A percentile compares a stretch with the other conserved stretches of the same genome.
phyloP scores from a whole-genome alignment of 768 basidiomycete genomes.

The Kwoniella heveanensis region DNA sequence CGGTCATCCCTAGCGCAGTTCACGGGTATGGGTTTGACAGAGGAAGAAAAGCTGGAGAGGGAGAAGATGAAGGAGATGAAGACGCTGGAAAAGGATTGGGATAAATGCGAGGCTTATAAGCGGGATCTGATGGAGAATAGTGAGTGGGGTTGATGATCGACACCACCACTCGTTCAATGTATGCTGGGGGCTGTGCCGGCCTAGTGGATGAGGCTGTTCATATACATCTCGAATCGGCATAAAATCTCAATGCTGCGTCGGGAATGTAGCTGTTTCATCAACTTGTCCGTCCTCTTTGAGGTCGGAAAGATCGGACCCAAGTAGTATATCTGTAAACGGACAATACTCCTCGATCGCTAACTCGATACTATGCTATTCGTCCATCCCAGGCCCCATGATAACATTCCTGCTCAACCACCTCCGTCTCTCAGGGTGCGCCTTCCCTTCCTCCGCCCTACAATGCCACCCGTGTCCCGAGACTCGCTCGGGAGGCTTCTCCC shows the following conservation, averaged over 20 bases:
- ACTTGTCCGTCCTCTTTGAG: too few relatives aligned
- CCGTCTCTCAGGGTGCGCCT: slow-evolving; percentile 69
- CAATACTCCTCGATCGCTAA: too few relatives aligned
- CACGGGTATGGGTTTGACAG: slow-evolving; percentile 62
- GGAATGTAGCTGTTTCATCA: too few relatives aligned
- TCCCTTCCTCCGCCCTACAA: slow-evolving; percentile 71
- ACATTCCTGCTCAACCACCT: slow-evolving; percentile 92
- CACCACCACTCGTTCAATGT: too few relatives aligned
- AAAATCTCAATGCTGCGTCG: too few relatives aligned
- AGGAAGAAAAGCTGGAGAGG: slow-evolving; percentile 56
- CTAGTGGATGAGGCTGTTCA: too few relatives aligned
- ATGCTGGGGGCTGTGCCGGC: too few relatives aligned
- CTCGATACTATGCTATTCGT: neutral
- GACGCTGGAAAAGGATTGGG: slow-evolving; percentile 57
- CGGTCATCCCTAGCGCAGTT: slow-evolving; percentile 60
- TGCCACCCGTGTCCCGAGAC: slow-evolving; percentile 80
- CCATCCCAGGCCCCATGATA: slow-evolving; percentile 71
- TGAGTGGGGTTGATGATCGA: slow-evolving; percentile 58
- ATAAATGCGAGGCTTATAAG: slow-evolving; percentile 71
- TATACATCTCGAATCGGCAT: too few relatives aligned
- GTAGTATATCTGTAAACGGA: neutral
- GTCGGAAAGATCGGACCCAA: neutral
- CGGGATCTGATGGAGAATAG: slow-evolving; percentile 69
- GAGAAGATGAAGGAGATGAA: slow-evolving; percentile 36
- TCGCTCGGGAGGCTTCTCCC: slow-evolving; percentile 77